Conservation (phyloP, 2,329 filamentous ascomycete genomes). For the Colletotrichum sp. region DNA sequence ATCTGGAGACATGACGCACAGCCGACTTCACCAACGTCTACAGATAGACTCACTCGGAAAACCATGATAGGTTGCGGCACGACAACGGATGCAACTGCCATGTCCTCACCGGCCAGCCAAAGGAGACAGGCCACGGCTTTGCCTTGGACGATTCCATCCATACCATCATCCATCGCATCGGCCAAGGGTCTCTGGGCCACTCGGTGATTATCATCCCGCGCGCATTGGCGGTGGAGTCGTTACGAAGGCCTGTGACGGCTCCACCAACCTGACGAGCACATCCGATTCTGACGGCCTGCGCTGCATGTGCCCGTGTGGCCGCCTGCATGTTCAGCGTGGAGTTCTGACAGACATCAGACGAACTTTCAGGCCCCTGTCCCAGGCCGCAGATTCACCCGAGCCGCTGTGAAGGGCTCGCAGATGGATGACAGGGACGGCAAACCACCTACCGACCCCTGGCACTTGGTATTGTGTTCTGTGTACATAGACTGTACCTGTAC, state of each 20-base stretch:
- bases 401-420: neutral
- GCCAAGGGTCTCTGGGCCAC: neutral
- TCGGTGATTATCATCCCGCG: slow-evolving; percentile 18
- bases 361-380: slow-evolving; percentile 1
- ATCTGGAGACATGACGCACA: slow-evolving; percentile 8
- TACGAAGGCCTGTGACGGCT: slow-evolving; percentile 15
- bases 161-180: neutral
- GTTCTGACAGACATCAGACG: slow-evolving; percentile 18
- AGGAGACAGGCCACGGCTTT: neutral
- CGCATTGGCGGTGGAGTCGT: slow-evolving; percentile 19
- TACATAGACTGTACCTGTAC: neutral
- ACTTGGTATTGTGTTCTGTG: neutral
- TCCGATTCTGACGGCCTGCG: slow-evolving; percentile 10
- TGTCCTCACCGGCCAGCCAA: neutral
- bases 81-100: neutral
- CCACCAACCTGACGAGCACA: slow-evolving; percentile 21
- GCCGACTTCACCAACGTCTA: slow-evolving; percentile 6
- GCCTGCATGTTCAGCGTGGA: neutral
- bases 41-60: neutral
- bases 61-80: neutral
- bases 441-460: neutral
- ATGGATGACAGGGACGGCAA: neutral
- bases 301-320: neutral
- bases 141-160: neutral
- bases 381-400: slow-evolving; percentile 4